These are phyloP conservation scores for Torulaspora delbrueckii DNA, from an alignment of 805 yeast species.

Conservation along the genomic window DNA sequence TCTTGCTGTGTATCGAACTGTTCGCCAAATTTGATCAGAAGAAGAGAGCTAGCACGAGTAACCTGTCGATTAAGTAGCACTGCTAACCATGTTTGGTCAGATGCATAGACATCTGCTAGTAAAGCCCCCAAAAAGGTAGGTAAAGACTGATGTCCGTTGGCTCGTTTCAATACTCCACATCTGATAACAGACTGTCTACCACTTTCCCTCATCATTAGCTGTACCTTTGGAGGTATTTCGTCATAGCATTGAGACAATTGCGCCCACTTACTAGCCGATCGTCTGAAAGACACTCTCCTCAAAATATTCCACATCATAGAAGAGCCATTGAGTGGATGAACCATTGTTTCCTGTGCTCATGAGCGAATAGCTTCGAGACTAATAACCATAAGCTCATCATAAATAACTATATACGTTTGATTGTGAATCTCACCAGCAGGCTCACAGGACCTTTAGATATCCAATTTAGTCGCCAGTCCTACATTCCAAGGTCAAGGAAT, in stretches of 20 bases:
- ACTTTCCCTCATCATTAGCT: constrained; percentile 15
- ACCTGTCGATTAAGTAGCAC: constrained; percentile 13
- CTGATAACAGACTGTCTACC: constrained; percentile 19
- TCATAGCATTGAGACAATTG: constrained; percentile 22
- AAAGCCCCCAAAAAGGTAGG: constrained; percentile 26
- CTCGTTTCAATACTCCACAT: constrained; percentile 30
- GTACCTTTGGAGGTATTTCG: constrained; percentile 27
- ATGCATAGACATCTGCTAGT: constrained; percentile 33
- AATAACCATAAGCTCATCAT: neutral
- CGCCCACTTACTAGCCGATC: constrained; percentile 10
- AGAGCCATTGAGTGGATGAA: neutral
- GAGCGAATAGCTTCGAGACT: no score
- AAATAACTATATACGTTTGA: constrained; percentile 3
- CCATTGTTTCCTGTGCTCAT: neutral
- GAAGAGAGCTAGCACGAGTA: constrained; percentile 9
- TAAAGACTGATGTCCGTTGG: constrained; percentile 11
- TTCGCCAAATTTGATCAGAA: constrained; percentile 22
- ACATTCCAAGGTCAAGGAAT: neutral
- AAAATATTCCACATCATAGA: neutral
- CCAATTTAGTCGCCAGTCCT: neutral
- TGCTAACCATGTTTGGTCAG: constrained; percentile 32
- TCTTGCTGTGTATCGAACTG: constrained; percentile 15
- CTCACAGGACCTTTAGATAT: no score
- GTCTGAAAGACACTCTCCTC: constrained; percentile 1
- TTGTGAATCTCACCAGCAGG: neutral